Evolutionary conservation across 1,284 basidiomycete species (phyloP), one percentile per base, ranked within the genome.

Genomic region (Caloboletus inedulis): DNA sequence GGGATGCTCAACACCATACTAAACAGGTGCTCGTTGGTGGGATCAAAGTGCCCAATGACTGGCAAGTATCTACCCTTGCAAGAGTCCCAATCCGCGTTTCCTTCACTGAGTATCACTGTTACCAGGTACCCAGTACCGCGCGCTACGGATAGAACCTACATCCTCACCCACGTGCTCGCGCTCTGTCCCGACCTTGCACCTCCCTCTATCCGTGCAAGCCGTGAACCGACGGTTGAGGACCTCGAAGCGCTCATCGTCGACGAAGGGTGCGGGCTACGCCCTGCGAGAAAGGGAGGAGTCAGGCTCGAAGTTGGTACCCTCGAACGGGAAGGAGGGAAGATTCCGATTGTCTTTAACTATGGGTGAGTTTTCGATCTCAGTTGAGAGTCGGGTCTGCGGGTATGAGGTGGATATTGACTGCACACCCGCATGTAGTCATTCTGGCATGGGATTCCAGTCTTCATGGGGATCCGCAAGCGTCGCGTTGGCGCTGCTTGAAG

Each of bases 231-330:
- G 0, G 65, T 85, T 3, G 81, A 85, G 3, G 89, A 91, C 61
- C 61, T 91, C 1, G 72, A 77, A 43, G 69, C 79, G 0, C 71
- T 86, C 27, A 74, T 89, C 27, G 64, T 87, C n/a, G 85, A 86
- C 54, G 80, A 82, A 52, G 87, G 85, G 1, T 87, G 84, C 47
- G 91, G 89, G 0, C 69, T 91, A 35, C 74, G 91, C 12, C 91
- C 91, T 0, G 81, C 74, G 3, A 74, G 90, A 51, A 79, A 77
- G 40, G 85, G 83, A 23, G 89, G 89, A 0, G 72, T 87, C 6
- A 74, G 89, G 39, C 70, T 92, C 13, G 88, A 91, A 57, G 65
- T 80, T 7, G 81, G 86, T 58, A 76, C 71, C 67, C 63, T 72
- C 18, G 57, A 64, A 61, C 34, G 53, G 55, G 44, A 56, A 53